Percentiles rank a stretch among this genome's conserved stretches.
phyloP scores from a whole-genome alignment of 2,329 filamentous ascomycete genomes.

The Chaetomiaceae sp. region DNA sequence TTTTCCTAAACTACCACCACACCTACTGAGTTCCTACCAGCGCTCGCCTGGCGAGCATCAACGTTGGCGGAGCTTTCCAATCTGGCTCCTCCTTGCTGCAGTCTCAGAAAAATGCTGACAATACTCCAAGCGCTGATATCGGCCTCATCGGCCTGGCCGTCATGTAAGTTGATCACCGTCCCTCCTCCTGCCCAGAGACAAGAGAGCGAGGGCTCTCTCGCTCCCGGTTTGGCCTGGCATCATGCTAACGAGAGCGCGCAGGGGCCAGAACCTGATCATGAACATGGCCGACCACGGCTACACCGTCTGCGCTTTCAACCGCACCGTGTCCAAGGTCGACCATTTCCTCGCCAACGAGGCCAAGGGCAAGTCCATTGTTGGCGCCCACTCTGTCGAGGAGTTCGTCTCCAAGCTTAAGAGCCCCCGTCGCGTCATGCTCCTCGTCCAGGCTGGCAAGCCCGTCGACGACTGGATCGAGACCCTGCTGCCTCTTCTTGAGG shows the following conservation, averaged over 20 bases:
- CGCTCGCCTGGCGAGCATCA: slow-evolving; percentile 69
- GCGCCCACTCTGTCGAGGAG: slow-evolving; percentile 89
- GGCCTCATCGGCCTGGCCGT: slow-evolving; percentile 90
- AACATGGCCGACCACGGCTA: slow-evolving; percentile 90
- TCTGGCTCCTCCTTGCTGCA: slow-evolving; percentile 28
- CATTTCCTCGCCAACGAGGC: slow-evolving; percentile 85
- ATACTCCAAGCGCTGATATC: slow-evolving; percentile 70
- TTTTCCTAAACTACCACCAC: slow-evolving; percentile 25
- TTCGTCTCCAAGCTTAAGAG: slow-evolving; percentile 96
- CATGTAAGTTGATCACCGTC: slow-evolving; percentile 53
- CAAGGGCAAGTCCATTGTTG: slow-evolving; percentile 92
- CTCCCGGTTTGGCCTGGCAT: background rate
- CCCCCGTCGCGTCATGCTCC: slow-evolving; percentile 94
- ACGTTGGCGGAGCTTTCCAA: slow-evolving; percentile 58
- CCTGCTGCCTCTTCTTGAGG: slow-evolving; percentile 75
- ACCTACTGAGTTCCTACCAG: slow-evolving; percentile 45
- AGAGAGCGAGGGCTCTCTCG: too few species aligned
- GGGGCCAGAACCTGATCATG: slow-evolving; percentile 81
- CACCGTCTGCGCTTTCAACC: slow-evolving; percentile 98
- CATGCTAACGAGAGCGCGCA: slow-evolving; percentile 26
- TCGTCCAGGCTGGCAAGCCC: slow-evolving; percentile 96
- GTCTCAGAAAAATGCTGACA: slow-evolving; percentile 49
- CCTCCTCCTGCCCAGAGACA: too few species aligned
- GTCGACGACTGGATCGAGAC: slow-evolving; percentile 99
- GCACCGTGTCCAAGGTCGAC: slow-evolving; percentile 97